Evolutionary conservation across 2,329 filamentous ascomycete species (phyloP).

Genomic region (Diaporthe vexans): DNA sequence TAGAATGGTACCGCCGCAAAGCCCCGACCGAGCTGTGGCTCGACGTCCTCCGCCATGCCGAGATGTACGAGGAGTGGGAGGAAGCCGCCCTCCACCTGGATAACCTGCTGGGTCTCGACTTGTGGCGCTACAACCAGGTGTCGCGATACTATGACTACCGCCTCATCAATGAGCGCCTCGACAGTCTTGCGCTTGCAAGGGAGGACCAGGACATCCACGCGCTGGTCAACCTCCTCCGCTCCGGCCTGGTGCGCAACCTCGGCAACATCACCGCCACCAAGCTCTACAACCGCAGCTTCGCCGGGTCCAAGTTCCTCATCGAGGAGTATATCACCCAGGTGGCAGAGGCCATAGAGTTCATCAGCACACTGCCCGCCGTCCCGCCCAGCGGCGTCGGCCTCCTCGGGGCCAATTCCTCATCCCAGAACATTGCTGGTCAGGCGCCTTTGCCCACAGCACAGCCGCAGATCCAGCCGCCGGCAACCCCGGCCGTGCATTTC

Average conservation of each 20-base stretch:
- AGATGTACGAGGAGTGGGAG: conserved; percentile 88
- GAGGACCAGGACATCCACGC: conserved; percentile 73
- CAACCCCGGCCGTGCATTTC: conserved; percentile 40
- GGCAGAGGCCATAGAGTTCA: conserved; percentile 83
- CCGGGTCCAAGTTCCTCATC: conserved; percentile 90
- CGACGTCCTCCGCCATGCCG: conserved; percentile 74
- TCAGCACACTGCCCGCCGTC: conserved; percentile 71
- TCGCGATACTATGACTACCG: conserved; percentile 89
- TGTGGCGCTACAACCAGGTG: conserved; percentile 87
- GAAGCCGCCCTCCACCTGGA: conserved; percentile 88
- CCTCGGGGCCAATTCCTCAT: not conserved
- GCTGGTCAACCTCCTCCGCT: conserved; percentile 84
- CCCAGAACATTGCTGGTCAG: conserved; percentile 1
- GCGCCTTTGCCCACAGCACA: conserved; percentile 7
- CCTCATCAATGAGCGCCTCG: conserved; percentile 83
- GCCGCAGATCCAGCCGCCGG: conserved; percentile 9
- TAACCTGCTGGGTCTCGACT: conserved; percentile 81
- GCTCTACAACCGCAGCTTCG: conserved; percentile 87
- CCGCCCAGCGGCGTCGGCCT: conserved; percentile 35
- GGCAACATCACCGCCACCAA: conserved; percentile 88
- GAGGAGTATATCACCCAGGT: conserved; percentile 92
- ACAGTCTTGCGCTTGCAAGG: conserved; percentile 66
- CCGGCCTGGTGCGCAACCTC: conserved; percentile 85
- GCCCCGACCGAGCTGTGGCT: conserved; percentile 76
- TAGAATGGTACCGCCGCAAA: conserved; percentile 76